Evolutionary conservation across 352 stramenopile species (phyloP).

Genomic region (Pythium biforme): DNA sequence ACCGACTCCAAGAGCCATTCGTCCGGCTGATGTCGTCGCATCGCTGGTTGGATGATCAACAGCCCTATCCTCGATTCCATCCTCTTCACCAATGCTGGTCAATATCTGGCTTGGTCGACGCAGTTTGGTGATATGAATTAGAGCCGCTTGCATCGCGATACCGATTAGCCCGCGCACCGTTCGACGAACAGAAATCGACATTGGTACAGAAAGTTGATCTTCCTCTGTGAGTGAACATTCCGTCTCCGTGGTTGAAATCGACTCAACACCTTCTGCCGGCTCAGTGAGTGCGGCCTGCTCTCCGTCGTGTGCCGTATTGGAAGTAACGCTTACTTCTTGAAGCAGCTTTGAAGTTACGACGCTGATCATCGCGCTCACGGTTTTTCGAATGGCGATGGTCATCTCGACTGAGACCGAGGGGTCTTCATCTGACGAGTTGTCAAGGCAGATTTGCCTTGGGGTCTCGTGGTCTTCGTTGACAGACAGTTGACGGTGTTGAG

Average conservation of each 20-base stretch:
- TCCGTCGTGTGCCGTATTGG: neutral
- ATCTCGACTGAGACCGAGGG: slow-evolving; percentile 30
- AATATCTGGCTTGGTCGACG: slow-evolving; percentile 26
- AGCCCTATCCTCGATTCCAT: slow-evolving; percentile 1
- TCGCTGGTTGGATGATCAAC: neutral
- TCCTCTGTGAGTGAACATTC: neutral
- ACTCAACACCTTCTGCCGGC: neutral
- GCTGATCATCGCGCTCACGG: slow-evolving; percentile 43
- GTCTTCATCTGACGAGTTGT: neutral
- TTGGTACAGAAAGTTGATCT: slow-evolving; percentile 31
- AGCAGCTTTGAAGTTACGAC: slow-evolving; percentile 23
- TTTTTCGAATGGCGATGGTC: slow-evolving; percentile 45
- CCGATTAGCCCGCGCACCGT: slow-evolving; percentile 42
- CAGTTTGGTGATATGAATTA: slow-evolving; percentile 31
- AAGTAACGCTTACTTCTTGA: neutral
- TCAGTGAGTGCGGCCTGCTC: neutral
- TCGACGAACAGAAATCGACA: slow-evolving; percentile 40
- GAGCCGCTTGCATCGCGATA: slow-evolving; percentile 38
- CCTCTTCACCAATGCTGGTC: slow-evolving; percentile 23
- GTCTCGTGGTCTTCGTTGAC: neutral
- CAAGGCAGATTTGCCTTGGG: neutral
- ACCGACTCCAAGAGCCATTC: neutral
- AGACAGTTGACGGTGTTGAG: neutral
- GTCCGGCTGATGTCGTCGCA: neutral
- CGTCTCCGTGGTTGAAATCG: neutral